Evolutionary conservation across 805 yeast genomes (phyloP).

Genomic region (Metahyphopichia silvanorum): DNA sequence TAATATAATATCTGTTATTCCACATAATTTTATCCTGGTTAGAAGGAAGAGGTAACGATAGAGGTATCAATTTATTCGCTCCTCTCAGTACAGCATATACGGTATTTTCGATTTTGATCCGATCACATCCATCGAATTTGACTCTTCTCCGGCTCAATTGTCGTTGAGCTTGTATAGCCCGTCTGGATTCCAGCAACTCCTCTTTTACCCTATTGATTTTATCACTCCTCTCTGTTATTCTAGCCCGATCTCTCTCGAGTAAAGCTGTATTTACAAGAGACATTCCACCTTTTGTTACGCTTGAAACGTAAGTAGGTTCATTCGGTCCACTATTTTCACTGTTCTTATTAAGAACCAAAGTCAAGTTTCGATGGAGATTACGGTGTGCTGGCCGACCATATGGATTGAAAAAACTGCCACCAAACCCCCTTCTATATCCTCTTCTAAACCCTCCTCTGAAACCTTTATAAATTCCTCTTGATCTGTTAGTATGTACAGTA

Average conservation of each 20-base stretch:
- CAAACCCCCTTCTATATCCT: constrained; percentile 1
- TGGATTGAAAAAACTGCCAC: background rate
- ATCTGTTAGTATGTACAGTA: constrained; percentile 1
- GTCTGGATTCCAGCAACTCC: constrained; percentile 13
- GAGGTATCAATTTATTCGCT: constrained; percentile 40
- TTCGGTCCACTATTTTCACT: constrained; percentile 1
- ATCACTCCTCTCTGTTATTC: constrained; percentile 1
- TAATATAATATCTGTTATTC: constrained; percentile 25
- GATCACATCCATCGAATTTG: constrained; percentile 43
- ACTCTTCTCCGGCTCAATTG: constrained; percentile 26
- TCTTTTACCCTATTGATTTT: constrained; percentile 5
- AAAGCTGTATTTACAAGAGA: constrained; percentile 35
- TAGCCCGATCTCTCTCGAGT: constrained; percentile 26
- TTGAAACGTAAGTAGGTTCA: constrained; percentile 19
- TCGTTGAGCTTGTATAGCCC: constrained; percentile 12
- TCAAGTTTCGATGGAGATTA: background rate
- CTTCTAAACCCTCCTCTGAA: constrained; percentile 5
- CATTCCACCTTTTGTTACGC: constrained; percentile 33
- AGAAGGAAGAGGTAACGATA: constrained; percentile 19
- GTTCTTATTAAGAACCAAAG: constrained; percentile 12
- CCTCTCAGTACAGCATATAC: constrained; percentile 39
- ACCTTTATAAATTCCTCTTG: constrained; percentile 8
- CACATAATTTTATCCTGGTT: constrained; percentile 19
- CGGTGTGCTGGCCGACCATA: too few relatives aligned
- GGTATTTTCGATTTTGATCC: constrained; percentile 39